Evolutionary conservation across 2,329 filamentous ascomycete species (phyloP), one percentile per base, ranked within the genome.

Genomic region (Sclerotinia borealis): DNA sequence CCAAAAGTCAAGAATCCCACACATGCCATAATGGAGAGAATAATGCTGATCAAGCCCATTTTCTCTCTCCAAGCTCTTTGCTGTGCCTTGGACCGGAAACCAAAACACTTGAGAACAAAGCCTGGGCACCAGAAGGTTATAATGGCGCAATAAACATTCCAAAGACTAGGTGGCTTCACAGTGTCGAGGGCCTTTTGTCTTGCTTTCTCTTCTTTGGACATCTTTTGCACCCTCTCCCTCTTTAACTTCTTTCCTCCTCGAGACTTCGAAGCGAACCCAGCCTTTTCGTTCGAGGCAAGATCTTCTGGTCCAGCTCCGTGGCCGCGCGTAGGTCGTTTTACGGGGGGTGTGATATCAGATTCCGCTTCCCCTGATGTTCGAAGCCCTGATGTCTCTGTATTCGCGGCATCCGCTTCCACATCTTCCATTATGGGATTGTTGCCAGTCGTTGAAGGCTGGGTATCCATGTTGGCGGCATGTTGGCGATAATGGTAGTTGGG

Each of bases 1-100:
- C 95, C 95, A 72, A 99, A 99, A 0, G 95, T 99, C 61, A 99
- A 80, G 78, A 93, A 99, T 73, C 95, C 95, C 54, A 99, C 93
- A 73, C 93, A 86, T 11, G 86, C 84, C 81, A 93, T 96, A 74
- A 98, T 93, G 65, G 89, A 74, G 37, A 96, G 74, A 74, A 99
- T 99, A 73, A 99, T 87, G 77, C 93, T 96, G 78, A 97, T 91
- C 64, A 99, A 79, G 2, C 95, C 95, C 81, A 99, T 96, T 82
- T 99, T 99, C 75, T 99, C 95, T 69, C 95, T 86, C 95, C 95
- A 99, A 2, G 95, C 95, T 72, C 92, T 85, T 74, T 92, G 89
- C 76, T 98, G 92, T 19, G 89, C 92, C 76, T 90, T 95, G 51
- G 90, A 83, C 9, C 87, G 86, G 81, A 90, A 96, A 45, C 93